Percentiles rank a stretch among this genome's conserved stretches.
Evolutionary conservation across 345 rosid genomes (phyloP).

Genomic region (Camelina hispida): DNA sequence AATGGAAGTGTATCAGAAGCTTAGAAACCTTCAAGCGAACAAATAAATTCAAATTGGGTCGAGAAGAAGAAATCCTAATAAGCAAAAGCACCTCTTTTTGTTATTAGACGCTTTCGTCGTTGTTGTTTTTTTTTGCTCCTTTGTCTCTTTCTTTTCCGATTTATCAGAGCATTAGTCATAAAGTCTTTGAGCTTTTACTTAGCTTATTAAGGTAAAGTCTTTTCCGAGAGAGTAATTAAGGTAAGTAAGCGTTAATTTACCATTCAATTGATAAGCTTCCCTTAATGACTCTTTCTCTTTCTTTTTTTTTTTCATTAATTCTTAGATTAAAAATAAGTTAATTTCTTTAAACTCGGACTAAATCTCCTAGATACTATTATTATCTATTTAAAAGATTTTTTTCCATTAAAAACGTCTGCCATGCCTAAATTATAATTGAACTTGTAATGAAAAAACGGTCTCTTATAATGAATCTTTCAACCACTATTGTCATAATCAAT

Average conservation of each 20-base stretch:
- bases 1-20: constrained; percentile 42
- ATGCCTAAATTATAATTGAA: not conserved
- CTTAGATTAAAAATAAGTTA: too few species aligned
- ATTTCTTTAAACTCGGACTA: too few species aligned
- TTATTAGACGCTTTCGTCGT: not conserved
- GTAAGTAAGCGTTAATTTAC: constrained; percentile 34
- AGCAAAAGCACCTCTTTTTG: constrained; percentile 37
- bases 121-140: not conserved
- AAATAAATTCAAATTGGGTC: constrained; percentile 20
- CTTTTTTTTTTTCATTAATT: too few species aligned
- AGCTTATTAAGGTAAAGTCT: constrained; percentile 23
- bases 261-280: constrained; percentile 11
- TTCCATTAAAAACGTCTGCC: not conserved
- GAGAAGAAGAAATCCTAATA: constrained; percentile 49
- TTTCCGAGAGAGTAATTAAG: not conserved
- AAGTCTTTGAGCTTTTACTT: constrained; percentile 35
- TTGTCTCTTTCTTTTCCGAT: constrained; percentile 20
- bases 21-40: constrained; percentile 48
- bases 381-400: not conserved
- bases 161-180: not conserved
- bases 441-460: not conserved
- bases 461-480: not conserved
- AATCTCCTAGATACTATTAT: too few species aligned
- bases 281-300: not conserved
- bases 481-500: too few species aligned